These are phyloP conservation scores for Ustilago loliicola DNA, from an alignment of 1,284 basidiomycete genomes.

Conservation along the genomic window DNA sequence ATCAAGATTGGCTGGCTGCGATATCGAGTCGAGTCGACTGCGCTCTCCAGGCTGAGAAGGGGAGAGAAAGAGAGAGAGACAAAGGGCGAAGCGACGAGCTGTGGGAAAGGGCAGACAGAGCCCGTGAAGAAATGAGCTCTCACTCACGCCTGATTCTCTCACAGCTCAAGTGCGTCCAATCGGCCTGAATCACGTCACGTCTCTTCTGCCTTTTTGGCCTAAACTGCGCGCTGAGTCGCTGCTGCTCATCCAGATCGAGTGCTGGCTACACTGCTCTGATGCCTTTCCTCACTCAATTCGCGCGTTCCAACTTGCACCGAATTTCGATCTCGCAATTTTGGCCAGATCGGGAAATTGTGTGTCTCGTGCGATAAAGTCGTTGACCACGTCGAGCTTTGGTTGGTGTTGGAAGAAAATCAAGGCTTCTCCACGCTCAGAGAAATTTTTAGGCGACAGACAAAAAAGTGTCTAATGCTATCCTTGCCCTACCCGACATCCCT, in stretches of 20 bases:
- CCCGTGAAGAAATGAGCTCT: background rate
- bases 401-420: constrained; percentile 4
- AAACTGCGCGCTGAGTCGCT: constrained; percentile 5
- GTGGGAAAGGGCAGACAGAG: too few species aligned
- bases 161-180: background rate
- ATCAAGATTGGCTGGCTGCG: constrained; percentile 10
- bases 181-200: constrained; percentile 38
- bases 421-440: constrained; percentile 31
- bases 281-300: constrained; percentile 7
- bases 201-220: constrained; percentile 1
- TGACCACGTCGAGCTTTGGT: background rate
- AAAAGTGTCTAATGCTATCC: background rate
- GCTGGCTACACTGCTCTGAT: constrained; percentile 13
- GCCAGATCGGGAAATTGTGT: constrained; percentile 1
- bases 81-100: too few species aligned
- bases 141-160: background rate
- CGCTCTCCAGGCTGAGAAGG: background rate
- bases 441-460: constrained; percentile 23
- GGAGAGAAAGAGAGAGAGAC: background rate
- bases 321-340: constrained; percentile 2
- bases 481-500: background rate
- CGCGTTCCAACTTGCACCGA: background rate
- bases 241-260: constrained; percentile 5
- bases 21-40: constrained; percentile 15
- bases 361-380: constrained; percentile 21